phyloP scores from a whole-genome alignment of 345 rosid species.

The Clarkia xantiana region DNA sequence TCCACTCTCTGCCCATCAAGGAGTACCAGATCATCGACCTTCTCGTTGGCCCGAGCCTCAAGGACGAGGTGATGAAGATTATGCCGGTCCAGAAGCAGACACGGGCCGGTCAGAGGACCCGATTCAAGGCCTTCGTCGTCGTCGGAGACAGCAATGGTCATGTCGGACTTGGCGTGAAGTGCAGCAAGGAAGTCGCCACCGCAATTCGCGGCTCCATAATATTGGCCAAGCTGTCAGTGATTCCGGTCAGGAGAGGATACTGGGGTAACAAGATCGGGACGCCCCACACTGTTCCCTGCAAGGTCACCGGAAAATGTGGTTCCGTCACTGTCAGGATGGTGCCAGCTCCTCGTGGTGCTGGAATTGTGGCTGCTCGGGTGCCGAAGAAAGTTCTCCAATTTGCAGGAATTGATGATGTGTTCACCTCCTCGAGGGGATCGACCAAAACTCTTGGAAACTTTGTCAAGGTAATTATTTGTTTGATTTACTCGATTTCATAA shows the following conservation, averaged over 20 bases:
- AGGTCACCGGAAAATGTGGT: slow-evolving; percentile 78
- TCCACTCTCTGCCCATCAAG: slow-evolving; percentile 49
- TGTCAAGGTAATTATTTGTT: slow-evolving; percentile 29
- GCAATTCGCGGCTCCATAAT: slow-evolving; percentile 67
- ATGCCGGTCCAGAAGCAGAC: slow-evolving; percentile 70
- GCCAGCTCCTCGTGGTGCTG: slow-evolving; percentile 71
- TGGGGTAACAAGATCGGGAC: slow-evolving; percentile 90
- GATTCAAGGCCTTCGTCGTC: slow-evolving; percentile 78
- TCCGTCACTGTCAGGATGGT: slow-evolving; percentile 77
- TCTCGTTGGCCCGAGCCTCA: slow-evolving; percentile 54
- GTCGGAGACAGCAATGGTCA: slow-evolving; percentile 61
- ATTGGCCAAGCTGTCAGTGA: slow-evolving; percentile 58
- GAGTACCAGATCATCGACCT: slow-evolving; percentile 76
- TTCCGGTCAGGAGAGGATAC: slow-evolving; percentile 72
- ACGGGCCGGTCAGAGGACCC: slow-evolving; percentile 65
- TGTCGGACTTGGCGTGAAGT: slow-evolving; percentile 77
- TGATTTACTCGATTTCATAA: neutral
- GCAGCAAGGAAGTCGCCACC: slow-evolving; percentile 70
- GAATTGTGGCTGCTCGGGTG: slow-evolving; percentile 63
- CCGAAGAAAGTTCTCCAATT: slow-evolving; percentile 70
- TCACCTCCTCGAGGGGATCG: slow-evolving; percentile 58
- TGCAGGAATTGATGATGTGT: slow-evolving; percentile 70
- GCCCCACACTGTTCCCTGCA: slow-evolving; percentile 76
- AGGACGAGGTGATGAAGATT: slow-evolving; percentile 95
- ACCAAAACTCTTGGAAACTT: slow-evolving; percentile 74